phyloP scores from a whole-genome alignment of 2,329 filamentous ascomycete genomes.

The Clonostachys rosea region DNA sequence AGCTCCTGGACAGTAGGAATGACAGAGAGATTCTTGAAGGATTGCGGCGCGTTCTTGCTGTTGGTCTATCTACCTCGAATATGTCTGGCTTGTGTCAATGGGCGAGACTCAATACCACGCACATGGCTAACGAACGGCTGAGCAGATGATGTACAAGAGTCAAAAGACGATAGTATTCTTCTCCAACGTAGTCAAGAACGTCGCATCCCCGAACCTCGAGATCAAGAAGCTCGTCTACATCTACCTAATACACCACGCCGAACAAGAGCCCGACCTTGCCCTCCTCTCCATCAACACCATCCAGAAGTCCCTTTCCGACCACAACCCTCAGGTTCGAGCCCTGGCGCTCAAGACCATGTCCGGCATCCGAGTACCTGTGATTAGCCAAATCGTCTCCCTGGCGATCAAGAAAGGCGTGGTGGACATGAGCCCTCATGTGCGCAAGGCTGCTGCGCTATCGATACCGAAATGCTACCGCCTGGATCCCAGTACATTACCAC shows the following conservation, averaged over 20 bases:
- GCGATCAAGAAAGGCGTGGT: slow-evolving; percentile 91
- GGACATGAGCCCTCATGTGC: slow-evolving; percentile 92
- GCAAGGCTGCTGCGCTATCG: slow-evolving; percentile 86
- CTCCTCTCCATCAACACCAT: slow-evolving; percentile 98
- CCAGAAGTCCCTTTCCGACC: slow-evolving; percentile 92
- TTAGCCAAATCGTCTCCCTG: slow-evolving; percentile 93
- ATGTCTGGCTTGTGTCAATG: neutral
- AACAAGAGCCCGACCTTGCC: slow-evolving; percentile 91
- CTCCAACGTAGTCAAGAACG: slow-evolving; percentile 97
- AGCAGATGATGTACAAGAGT: slow-evolving; percentile 88
- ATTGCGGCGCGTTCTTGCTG: slow-evolving; percentile 80
- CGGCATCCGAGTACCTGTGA: slow-evolving; percentile 92
- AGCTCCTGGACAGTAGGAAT: slow-evolving; percentile 87
- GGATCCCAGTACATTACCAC: slow-evolving; percentile 79
- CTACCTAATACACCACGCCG: slow-evolving; percentile 94
- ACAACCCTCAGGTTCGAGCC: slow-evolving; percentile 84
- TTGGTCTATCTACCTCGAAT: slow-evolving; percentile 35
- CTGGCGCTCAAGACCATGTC: slow-evolving; percentile 96
- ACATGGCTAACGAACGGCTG: neutral
- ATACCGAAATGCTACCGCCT: slow-evolving; percentile 95
- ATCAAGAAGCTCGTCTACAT: slow-evolving; percentile 99
- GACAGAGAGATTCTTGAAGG: slow-evolving; percentile 93
- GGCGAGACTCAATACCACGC: neutral
- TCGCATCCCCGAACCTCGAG: slow-evolving; percentile 87
- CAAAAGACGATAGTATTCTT: slow-evolving; percentile 90